phyloP scores from a whole-genome alignment of 2,329 filamentous ascomycete genomes.

The Chaetomium sp. region DNA sequence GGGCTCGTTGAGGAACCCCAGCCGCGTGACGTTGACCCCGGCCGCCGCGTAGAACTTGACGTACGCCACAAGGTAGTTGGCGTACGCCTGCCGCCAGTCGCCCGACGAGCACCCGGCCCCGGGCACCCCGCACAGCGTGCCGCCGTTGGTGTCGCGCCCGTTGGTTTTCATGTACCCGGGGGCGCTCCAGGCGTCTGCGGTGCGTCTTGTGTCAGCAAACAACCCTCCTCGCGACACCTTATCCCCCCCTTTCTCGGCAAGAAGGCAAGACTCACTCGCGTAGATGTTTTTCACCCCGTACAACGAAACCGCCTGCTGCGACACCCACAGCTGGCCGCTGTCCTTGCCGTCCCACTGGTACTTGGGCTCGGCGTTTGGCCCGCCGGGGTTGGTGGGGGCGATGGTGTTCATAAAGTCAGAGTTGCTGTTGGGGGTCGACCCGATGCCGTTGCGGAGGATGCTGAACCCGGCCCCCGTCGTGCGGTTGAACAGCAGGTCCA shows the following conservation, averaged over 20 bases:
- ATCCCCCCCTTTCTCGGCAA: not conserved
- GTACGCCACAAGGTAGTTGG: constrained; percentile 52
- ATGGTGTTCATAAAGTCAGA: constrained; percentile 45
- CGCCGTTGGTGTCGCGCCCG: constrained; percentile 40
- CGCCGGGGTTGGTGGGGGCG: constrained; percentile 48
- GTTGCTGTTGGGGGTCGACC: constrained; percentile 45
- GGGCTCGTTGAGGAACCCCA: constrained; percentile 53
- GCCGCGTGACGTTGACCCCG: constrained; percentile 48
- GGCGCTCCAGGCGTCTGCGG: constrained; percentile 48
- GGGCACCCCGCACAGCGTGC: constrained; percentile 43
- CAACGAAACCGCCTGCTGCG: constrained; percentile 48
- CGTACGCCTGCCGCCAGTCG: constrained; percentile 53
- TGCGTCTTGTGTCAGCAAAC: not conserved
- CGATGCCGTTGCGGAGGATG: constrained; percentile 51
- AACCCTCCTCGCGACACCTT: not conserved
- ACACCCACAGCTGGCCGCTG: constrained; percentile 54
- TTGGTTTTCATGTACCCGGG: constrained; percentile 54
- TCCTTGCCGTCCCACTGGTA: constrained; percentile 53
- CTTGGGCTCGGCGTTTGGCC: constrained; percentile 43
- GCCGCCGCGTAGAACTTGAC: constrained; percentile 49
- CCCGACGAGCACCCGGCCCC: constrained; percentile 44
- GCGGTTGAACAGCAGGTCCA: constrained; percentile 50
- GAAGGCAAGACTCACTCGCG: constrained; percentile 33
- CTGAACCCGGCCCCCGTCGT: constrained; percentile 48
- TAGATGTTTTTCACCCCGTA: constrained; percentile 46